Percentiles rank a stretch among this genome's conserved stretches.
Conservation (phyloP, 2,329 filamentous ascomycete species). For the Graphilbum fragrans region DNA sequence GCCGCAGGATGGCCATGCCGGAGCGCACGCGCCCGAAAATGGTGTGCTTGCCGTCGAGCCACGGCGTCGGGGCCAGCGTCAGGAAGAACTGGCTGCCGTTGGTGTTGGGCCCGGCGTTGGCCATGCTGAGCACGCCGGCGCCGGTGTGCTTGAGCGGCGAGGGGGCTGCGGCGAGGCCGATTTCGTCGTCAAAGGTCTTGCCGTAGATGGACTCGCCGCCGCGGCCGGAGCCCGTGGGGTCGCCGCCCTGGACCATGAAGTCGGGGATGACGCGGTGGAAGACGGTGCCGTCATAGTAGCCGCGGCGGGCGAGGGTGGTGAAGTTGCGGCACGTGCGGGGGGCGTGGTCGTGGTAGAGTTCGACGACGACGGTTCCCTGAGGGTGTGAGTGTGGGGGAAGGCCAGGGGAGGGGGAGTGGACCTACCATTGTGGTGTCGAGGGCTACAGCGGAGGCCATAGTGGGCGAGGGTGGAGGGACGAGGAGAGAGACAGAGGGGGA, state of each 20-base stretch:
- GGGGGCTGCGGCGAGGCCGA: slow-evolving; percentile 35
- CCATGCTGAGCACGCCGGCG: slow-evolving; percentile 91
- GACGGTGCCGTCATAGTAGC: slow-evolving; percentile 77
- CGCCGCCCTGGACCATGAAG: slow-evolving; percentile 95
- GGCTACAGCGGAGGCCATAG: slow-evolving; percentile 65
- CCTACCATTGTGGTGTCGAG: slow-evolving; percentile 78
- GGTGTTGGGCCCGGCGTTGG: slow-evolving; percentile 83
- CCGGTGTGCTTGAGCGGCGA: slow-evolving; percentile 73
- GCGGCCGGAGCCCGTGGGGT: slow-evolving; percentile 85
- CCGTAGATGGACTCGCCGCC: slow-evolving; percentile 86
- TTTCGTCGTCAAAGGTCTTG: slow-evolving; percentile 90
- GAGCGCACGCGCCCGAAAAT: slow-evolving; percentile 86
- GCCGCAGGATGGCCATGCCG: slow-evolving; percentile 72
- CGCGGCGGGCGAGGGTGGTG: slow-evolving; percentile 60
- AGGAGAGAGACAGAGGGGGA: neutral
- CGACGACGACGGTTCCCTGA: slow-evolving; percentile 74
- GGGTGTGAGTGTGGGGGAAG: neutral
- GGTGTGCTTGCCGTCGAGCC: slow-evolving; percentile 94
- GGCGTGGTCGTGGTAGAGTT: slow-evolving; percentile 83
- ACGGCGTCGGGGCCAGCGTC: slow-evolving; percentile 85
- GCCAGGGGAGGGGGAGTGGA: neutral
- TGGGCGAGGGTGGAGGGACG: no score
- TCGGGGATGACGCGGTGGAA: slow-evolving; percentile 93
- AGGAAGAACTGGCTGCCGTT: slow-evolving; percentile 97
- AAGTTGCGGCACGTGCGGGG: slow-evolving; percentile 89